Evolutionary conservation across 2,329 filamentous ascomycete species (phyloP).

Genomic region (Cercospora zeae-maydis): DNA sequence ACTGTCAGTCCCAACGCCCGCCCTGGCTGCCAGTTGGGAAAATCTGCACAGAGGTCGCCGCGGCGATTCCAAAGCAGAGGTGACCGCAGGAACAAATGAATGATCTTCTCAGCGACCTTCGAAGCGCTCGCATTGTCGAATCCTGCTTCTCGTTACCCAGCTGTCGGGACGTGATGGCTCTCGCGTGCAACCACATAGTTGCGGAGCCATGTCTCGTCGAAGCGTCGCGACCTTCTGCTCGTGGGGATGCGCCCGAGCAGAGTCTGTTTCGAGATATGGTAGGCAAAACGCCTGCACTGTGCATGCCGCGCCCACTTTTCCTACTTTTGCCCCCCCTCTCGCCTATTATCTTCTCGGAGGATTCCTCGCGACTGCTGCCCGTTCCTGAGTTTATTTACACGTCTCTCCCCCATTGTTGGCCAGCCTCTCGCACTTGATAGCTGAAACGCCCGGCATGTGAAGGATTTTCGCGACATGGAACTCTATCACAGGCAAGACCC

Average conservation of each 20-base stretch:
- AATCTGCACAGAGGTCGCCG: not conserved
- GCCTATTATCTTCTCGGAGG: not conserved
- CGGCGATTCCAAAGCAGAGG: not conserved
- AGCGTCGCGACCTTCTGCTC: not conserved
- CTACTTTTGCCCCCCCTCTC: not conserved
- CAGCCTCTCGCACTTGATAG: not conserved
- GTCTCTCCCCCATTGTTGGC: not conserved
- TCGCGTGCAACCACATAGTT: not conserved
- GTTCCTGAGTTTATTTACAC: not conserved
- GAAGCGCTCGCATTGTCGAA: not conserved
- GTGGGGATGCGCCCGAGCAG: conserved; percentile 1
- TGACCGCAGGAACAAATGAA: not conserved
- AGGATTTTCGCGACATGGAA: conserved; percentile 14
- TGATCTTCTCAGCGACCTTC: not conserved
- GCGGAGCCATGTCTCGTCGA: not conserved
- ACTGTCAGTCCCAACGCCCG: not conserved
- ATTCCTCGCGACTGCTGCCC: not conserved
- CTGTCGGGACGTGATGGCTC: not conserved
- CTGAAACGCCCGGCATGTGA: conserved; percentile 16
- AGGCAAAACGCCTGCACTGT: not conserved
- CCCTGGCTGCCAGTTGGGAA: not conserved
- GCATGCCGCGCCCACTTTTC: not conserved
- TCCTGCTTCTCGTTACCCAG: not conserved
- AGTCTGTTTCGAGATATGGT: not conserved
- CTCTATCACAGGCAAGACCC: conserved; percentile 17